These are phyloP conservation scores for Yamadazyma sp. DNA, from an alignment of 1,139 yeast species.

Conservation along the genomic window DNA sequence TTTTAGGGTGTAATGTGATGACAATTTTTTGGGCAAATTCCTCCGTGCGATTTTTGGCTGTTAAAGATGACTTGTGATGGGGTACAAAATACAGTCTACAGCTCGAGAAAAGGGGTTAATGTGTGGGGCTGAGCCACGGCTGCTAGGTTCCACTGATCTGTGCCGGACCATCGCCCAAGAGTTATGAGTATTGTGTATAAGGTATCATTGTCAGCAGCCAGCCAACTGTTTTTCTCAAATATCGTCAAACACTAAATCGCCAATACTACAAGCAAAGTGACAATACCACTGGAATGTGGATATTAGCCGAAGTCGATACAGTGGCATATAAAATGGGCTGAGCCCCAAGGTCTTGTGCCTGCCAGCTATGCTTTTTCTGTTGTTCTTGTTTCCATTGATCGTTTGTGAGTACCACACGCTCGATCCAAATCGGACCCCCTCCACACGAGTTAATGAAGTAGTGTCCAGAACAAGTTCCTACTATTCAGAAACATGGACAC, in stretches of 20 bases:
- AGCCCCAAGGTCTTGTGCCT: too few species aligned
- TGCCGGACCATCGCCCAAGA: too few species aligned
- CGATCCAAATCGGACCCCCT: slow-evolving; percentile 3
- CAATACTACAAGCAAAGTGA: not conserved
- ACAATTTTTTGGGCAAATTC: not conserved
- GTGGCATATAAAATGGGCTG: not conserved
- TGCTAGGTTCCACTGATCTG: too few species aligned
- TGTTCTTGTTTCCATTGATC: not conserved
- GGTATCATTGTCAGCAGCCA: too few species aligned
- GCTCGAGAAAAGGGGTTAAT: not conserved
- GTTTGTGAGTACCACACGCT: slow-evolving; percentile 2
- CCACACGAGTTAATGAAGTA: slow-evolving; percentile 1
- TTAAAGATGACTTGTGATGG: not conserved
- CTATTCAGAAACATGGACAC: slow-evolving; percentile 4
- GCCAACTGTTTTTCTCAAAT: slow-evolving; percentile 4
- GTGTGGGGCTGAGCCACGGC: too few species aligned
- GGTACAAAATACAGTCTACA: not conserved
- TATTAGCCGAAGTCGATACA: not conserved
- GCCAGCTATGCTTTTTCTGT: not conserved
- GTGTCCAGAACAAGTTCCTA: slow-evolving; percentile 1
- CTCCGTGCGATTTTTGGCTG: not conserved
- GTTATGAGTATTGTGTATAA: too few species aligned
- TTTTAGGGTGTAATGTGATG: not conserved
- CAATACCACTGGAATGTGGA: not conserved
- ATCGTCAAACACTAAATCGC: slow-evolving; percentile 1